These are phyloP conservation scores for Rhododendron vialii DNA, from an alignment of 148 eudicot species.

Conservation along the genomic window DNA sequence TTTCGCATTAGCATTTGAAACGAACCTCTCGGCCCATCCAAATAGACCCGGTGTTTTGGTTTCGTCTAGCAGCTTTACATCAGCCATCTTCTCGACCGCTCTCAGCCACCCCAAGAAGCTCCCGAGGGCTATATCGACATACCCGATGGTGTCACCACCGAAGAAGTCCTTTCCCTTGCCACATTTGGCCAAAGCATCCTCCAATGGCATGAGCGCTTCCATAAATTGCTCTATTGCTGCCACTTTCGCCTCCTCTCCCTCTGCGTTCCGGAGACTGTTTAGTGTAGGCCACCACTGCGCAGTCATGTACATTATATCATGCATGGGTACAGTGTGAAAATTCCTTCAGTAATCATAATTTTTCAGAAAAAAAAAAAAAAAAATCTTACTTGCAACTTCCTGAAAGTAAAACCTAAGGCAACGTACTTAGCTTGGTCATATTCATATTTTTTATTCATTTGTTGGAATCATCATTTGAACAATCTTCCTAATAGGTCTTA, in stretches of 20 bases:
- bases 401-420: too few species aligned
- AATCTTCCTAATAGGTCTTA: too few species aligned
- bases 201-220: conserved; percentile 16
- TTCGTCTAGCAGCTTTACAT: conserved; percentile 18
- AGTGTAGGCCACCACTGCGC: conserved; percentile 10
- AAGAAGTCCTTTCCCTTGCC: conserved; percentile 31
- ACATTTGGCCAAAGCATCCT: conserved; percentile 24
- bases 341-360: too few species aligned
- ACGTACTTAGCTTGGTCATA: too few species aligned
- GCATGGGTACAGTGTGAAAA: too few species aligned
- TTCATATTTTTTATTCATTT: too few species aligned
- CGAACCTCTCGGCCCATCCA: conserved; percentile 32
- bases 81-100: conserved; percentile 2
- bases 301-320: not conserved
- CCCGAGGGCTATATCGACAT: conserved; percentile 35
- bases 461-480: too few species aligned
- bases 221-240: not conserved
- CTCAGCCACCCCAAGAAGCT: conserved; percentile 27
- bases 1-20: conserved; percentile 25
- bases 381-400: too few species aligned
- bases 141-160: conserved; percentile 21
- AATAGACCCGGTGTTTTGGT: conserved; percentile 20
- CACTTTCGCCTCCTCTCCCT: conserved; percentile 9
- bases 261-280: not conserved
- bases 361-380: too few species aligned